Evolutionary conservation across 2,329 filamentous ascomycete species (phyloP), one percentile per base, ranked within the genome.

Genomic region (Colletotrichum australisinense): DNA sequence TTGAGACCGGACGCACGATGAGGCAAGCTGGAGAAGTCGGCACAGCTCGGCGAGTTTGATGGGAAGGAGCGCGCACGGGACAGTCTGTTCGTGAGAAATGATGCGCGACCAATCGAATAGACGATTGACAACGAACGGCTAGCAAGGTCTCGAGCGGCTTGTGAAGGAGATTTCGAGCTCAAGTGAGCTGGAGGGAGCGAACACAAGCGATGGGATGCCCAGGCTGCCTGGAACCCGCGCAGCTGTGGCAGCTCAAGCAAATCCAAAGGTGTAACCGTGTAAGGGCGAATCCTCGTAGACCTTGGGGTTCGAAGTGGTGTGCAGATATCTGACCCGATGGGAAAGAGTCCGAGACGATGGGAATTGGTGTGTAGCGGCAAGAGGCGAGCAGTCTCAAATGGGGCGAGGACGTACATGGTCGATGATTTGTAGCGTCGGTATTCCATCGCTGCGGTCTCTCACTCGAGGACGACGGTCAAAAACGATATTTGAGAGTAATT

Each of bases 41-140:
- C 12, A 35, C n/a, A 60, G 32, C n/a, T 26, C n/a, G 57, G 22
- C 58, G 46, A 72, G 46, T 30, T 9, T 22, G 24, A 52, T 14
- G 46, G 16, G 12, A 63, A n/a, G 42, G 38, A 32, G 57, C 38
- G 63, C 63, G 52, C 65, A 68, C 57, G 65, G 65, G 52, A 24
- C 16, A 68, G 69, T 22, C 69, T 32, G 69, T 69, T 66, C 65
- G 42, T 55, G 26, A 42, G 35, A 46, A 60, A 64, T 49, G 67
- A 73, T 42, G 66, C 49, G 49, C 35, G 57, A 26, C 65, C 57
- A 71, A 62, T 52, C 35, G 49, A 66, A 38, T 8, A 58, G 67
- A 56, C 56, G 56, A 62, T 46, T 35, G 49, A 32, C 42, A 9
- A 49, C 30, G 14, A 57, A 52, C 55, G 57, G 57, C 28, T 24